Base-by-base conservation (phyloP, 495 filamentous ascomycete species). In the Penicillium bialowiezense region DNA sequence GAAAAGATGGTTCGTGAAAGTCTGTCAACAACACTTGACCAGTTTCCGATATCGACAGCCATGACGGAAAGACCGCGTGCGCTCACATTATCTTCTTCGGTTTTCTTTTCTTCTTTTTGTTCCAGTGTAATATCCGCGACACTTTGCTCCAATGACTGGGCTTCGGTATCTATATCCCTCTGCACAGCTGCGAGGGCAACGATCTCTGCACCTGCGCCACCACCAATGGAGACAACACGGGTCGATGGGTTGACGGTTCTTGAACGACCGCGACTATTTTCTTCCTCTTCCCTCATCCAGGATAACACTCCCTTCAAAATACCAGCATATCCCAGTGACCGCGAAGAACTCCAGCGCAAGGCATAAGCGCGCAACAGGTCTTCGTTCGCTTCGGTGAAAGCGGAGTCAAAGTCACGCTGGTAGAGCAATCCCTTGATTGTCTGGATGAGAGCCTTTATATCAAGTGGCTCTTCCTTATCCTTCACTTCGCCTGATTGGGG, bases 171-270 rank as follows among this genome's bases (percentile, higher is more conserved):
- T 23, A 79, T 46, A 40, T 70, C 65, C 48, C 71, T 69, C 56
- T 87, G 69, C 48, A 80, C 81, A 15, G 77, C 86, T 7, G 78
- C 90, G 19, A 92, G 69, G 26, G 86, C 90, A 19, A 88, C 83
- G 29, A 91, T 71, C 68, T 98, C 93, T 12, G 91, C 91, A 0
- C 86, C 86, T 1, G 90, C 90, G 29, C 90, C 90, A 32, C 90
- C 93, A 33, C 93, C 93, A 58, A 97, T 79, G 56, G 83, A 87
- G 12, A 89, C 76, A 5, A 87, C 65, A 39, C 71, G 73, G n/a
- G 52, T 51, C 3, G 20, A 32, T 17, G 18, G 20, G 10, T 32
- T 45, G 13, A 14, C 24, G 19, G n/a, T 17, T 29, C 18, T 52
- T n/a, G 32, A 20, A 39, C 39, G 33, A 15, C 37, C 41, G 13